Conservation (phyloP, 1,284 basidiomycete genomes). For the Malassezia vespertilionis region DNA sequence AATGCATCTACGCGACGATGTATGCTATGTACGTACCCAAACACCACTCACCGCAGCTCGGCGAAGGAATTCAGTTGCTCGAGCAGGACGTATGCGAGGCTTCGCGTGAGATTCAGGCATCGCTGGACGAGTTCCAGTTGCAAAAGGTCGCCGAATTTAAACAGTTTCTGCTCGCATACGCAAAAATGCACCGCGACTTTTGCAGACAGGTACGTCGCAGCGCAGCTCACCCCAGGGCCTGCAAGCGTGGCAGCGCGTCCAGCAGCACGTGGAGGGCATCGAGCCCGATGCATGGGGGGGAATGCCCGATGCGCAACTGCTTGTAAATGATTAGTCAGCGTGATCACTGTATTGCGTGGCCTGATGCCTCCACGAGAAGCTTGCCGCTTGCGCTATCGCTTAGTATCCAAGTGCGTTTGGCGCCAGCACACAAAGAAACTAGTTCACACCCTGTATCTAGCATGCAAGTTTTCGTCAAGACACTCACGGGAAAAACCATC, state of each 20-base stretch:
- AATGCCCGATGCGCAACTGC: constrained; percentile 9
- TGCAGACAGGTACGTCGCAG: constrained; percentile 64
- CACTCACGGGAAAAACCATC: constrained; percentile 48
- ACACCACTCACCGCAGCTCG: constrained; percentile 19
- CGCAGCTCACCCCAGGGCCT: constrained; percentile 4
- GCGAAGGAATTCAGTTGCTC: constrained; percentile 37
- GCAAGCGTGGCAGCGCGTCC: constrained; percentile 3
- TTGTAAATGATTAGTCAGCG: neutral
- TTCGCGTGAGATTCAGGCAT: constrained; percentile 87
- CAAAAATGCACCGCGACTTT: constrained; percentile 83
- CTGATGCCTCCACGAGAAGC: too few relatives aligned
- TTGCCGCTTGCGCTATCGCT: too few relatives aligned
- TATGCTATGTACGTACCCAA: constrained; percentile 50
- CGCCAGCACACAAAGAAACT: neutral
- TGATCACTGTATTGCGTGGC: constrained; percentile 20
- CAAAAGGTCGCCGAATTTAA: constrained; percentile 93
- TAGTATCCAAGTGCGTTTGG: too few relatives aligned
- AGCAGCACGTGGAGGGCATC: neutral
- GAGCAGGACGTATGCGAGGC: constrained; percentile 71
- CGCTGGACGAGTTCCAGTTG: constrained; percentile 92
- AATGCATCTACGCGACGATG: constrained; percentile 82
- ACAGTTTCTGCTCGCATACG: constrained; percentile 81
- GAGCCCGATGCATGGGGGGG: constrained; percentile 1
- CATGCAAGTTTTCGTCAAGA: constrained; percentile 45
- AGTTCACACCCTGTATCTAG: constrained; percentile 13